Conservation (phyloP, 805 yeast genomes). For the Debaryomyces prosopidis region DNA sequence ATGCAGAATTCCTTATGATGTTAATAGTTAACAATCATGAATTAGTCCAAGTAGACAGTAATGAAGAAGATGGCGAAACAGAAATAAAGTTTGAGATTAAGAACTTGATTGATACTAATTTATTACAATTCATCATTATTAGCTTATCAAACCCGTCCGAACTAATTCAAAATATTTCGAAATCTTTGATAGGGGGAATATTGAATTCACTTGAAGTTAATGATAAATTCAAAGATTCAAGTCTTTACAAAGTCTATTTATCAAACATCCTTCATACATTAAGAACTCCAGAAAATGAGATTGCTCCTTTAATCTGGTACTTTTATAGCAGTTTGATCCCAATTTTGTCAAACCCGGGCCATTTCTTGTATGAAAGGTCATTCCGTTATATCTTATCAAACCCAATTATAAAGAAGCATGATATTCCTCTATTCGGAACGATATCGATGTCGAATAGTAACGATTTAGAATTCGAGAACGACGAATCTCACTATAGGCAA, state of each 20-base stretch:
- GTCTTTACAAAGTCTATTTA: slow-evolving; percentile 53
- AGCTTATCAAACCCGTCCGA: slow-evolving; percentile 40
- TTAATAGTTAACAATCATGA: slow-evolving; percentile 66
- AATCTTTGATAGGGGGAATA: slow-evolving; percentile 45
- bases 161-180: slow-evolving; percentile 34
- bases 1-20: slow-evolving; percentile 68
- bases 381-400: slow-evolving; percentile 64
- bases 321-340: slow-evolving; percentile 56
- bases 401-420: slow-evolving; percentile 43
- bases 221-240: slow-evolving; percentile 53
- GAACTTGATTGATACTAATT: slow-evolving; percentile 54
- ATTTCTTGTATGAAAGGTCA: slow-evolving; percentile 69
- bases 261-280: slow-evolving; percentile 46
- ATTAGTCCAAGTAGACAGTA: slow-evolving; percentile 41
- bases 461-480: slow-evolving; percentile 33
- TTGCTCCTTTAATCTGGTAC: slow-evolving; percentile 54
- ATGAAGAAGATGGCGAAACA: slow-evolving; percentile 19
- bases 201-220: slow-evolving; percentile 38
- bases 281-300: slow-evolving; percentile 10
- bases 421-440: slow-evolving; percentile 46
- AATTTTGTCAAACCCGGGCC: slow-evolving; percentile 67
- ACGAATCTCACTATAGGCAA: slow-evolving; percentile 56
- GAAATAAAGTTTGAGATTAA: slow-evolving; percentile 49
- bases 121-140: slow-evolving; percentile 52
- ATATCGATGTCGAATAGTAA: slow-evolving; percentile 30